Evolutionary conservation across 352 stramenopile species (phyloP).

Genomic region (Globisporangium radiosum): DNA sequence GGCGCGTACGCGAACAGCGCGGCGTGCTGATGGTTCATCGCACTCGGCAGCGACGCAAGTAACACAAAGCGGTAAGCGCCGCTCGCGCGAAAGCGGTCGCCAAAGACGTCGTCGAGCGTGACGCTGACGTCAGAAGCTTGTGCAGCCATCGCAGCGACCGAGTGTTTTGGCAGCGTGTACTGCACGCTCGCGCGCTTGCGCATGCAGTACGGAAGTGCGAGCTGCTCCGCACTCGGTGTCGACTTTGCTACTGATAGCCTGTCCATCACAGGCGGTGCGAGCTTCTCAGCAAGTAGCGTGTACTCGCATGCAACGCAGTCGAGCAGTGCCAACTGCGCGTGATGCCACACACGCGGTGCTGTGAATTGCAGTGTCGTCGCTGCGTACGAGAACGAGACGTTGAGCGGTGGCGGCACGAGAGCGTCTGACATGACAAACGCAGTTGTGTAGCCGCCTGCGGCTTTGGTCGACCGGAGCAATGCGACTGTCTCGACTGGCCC

Average conservation of each 20-base stretch:
- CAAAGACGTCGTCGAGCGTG: conserved; percentile 19
- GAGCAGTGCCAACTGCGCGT: background rate
- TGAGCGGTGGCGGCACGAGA: conserved; percentile 4
- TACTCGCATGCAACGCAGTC: conserved; percentile 23
- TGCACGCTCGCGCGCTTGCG: conserved; percentile 7
- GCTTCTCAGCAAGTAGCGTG: conserved; percentile 19
- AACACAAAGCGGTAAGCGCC: conserved; percentile 29
- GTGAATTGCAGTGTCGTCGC: conserved; percentile 16
- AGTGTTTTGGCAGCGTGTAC: conserved; percentile 14
- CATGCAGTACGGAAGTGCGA: conserved; percentile 21
- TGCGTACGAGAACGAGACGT: conserved; percentile 15
- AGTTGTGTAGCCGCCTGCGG: conserved; percentile 16
- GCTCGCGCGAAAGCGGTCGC: conserved; percentile 20
- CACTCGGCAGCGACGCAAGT: conserved; percentile 19
- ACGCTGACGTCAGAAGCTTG: background rate
- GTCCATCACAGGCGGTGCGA: background rate
- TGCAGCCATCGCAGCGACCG: background rate
- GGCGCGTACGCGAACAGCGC: conserved; percentile 23
- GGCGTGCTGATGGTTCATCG: conserved; percentile 18
- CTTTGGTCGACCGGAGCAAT: conserved; percentile 23
- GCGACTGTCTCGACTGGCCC: conserved; percentile 14
- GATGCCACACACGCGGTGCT: conserved; percentile 13
- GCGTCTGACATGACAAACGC: conserved; percentile 7
- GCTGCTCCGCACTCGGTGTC: conserved; percentile 2
- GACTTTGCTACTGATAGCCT: background rate